Evolutionary conservation across 2,329 filamentous ascomycete species (phyloP).

Genomic region (Paradendryphiella salina): DNA sequence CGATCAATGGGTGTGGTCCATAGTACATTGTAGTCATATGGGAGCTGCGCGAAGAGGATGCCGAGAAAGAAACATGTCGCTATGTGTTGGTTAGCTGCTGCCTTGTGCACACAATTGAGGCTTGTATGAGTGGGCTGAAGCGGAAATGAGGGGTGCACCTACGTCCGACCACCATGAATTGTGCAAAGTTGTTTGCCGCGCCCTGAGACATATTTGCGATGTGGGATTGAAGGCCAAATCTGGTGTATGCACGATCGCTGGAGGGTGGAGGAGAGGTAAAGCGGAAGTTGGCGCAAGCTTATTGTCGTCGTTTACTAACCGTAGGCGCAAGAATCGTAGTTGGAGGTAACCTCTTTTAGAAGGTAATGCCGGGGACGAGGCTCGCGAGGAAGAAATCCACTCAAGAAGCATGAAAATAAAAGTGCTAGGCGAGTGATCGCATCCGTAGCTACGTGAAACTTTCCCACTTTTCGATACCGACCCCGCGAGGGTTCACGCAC

Average conservation of each 20-base stretch:
- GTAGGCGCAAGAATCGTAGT: slow-evolving; percentile 19
- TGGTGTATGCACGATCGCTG: slow-evolving; percentile 12
- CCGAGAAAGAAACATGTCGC: slow-evolving; percentile 94
- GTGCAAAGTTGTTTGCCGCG: slow-evolving; percentile 72
- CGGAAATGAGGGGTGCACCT: slow-evolving; percentile 50
- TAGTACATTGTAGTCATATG: slow-evolving; percentile 91
- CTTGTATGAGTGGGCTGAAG: slow-evolving; percentile 7
- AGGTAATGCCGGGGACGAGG: slow-evolving; percentile 28
- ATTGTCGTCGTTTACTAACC: slow-evolving; percentile 25
- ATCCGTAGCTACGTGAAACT: background rate
- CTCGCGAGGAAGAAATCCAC: slow-evolving; percentile 11
- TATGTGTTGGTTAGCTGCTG: slow-evolving; percentile 29
- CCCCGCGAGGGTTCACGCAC: slow-evolving; percentile 18
- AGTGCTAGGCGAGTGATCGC: background rate
- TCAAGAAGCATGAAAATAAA: background rate
- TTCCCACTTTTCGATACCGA: slow-evolving; percentile 20
- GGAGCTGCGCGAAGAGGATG: slow-evolving; percentile 93
- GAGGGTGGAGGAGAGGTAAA: slow-evolving; percentile 12
- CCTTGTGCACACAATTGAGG: background rate
- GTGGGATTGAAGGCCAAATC: background rate
- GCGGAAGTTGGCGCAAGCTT: slow-evolving; percentile 29
- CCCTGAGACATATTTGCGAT: slow-evolving; percentile 29
- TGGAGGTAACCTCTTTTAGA: slow-evolving; percentile 35
- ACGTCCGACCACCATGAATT: slow-evolving; percentile 96
- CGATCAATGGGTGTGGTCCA: slow-evolving; percentile 71